Conservation (phyloP, 768 basidiomycete species). For the Myochromella boudieri region DNA sequence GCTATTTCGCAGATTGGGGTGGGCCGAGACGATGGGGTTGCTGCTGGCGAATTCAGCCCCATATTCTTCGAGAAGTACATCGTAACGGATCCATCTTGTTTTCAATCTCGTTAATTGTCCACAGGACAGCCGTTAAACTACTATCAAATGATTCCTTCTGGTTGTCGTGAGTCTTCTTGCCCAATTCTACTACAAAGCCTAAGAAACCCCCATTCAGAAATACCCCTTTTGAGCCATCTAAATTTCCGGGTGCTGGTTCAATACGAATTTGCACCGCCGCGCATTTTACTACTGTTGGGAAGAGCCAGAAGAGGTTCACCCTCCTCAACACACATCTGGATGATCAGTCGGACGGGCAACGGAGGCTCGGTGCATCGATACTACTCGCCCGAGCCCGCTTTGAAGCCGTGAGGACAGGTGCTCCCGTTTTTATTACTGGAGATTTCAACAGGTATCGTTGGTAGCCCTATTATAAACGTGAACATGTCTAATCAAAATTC, state of each 20-base stretch:
- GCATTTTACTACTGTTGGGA: slow-evolving; percentile 29
- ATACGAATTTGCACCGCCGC: slow-evolving; percentile 48
- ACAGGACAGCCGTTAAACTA: slow-evolving; percentile 28
- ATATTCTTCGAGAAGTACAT: slow-evolving; percentile 56
- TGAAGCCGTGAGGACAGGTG: slow-evolving; percentile 39
- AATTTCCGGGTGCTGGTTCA: slow-evolving; percentile 50
- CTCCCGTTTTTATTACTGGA: slow-evolving; percentile 48
- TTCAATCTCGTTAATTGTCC: slow-evolving; percentile 18
- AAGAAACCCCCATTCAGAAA: slow-evolving; percentile 24
- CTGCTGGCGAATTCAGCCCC: slow-evolving; percentile 59
- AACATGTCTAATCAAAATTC: not conserved
- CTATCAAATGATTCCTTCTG: slow-evolving; percentile 50
- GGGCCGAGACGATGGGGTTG: slow-evolving; percentile 57
- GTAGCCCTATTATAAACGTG: not conserved
- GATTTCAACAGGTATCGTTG: slow-evolving; percentile 48
- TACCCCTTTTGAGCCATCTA: slow-evolving; percentile 48
- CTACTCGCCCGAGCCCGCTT: slow-evolving; percentile 48
- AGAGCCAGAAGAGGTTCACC: slow-evolving; percentile 29
- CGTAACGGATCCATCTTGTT: not conserved
- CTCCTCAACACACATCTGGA: slow-evolving; percentile 57
- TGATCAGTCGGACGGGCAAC: slow-evolving; percentile 50
- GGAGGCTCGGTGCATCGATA: slow-evolving; percentile 51
- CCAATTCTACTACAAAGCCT: not conserved
- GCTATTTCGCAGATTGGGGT: slow-evolving; percentile 46
- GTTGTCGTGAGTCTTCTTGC: slow-evolving; percentile 45